These are phyloP conservation scores for Xylaria sp. DNA, from an alignment of 2,329 filamentous ascomycete species.

Conservation along the genomic window DNA sequence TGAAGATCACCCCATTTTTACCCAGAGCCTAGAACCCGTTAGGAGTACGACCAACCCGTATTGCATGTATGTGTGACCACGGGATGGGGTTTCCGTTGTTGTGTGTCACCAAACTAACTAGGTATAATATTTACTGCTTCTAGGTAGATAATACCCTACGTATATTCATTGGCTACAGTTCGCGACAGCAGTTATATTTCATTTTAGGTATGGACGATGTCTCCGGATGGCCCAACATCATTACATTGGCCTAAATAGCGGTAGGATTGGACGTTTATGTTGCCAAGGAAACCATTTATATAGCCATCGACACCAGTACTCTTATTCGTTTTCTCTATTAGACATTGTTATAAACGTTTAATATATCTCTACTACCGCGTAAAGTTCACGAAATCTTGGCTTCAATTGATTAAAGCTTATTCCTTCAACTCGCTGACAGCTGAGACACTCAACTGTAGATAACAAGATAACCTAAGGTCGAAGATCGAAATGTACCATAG, in stretches of 20 bases:
- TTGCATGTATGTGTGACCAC: not conserved
- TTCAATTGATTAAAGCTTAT: not conserved
- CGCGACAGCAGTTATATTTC: not conserved
- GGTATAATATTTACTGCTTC: not conserved
- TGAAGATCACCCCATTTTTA: not conserved
- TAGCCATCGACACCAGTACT: not conserved
- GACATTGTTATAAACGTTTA: not conserved
- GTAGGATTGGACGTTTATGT: not conserved
- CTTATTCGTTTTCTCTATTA: too few relatives aligned
- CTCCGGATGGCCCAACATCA: too few relatives aligned
- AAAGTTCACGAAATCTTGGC: constrained; percentile 12
- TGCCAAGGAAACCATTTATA: too few relatives aligned
- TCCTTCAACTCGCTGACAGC: too few relatives aligned
- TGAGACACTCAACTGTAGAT: not conserved
- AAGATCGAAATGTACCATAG: not conserved
- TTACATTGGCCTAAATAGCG: too few relatives aligned
- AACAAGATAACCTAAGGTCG: not conserved
- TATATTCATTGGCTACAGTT: not conserved
- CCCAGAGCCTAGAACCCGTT: not conserved
- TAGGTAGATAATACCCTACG: not conserved
- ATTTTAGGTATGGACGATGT: too few relatives aligned
- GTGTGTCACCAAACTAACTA: not conserved
- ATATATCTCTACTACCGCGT: not conserved
- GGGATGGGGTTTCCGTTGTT: not conserved
- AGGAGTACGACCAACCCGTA: not conserved